A percentile compares a stretch with the other conserved stretches of the same genome.
Evolutionary conservation across 495 filamentous ascomycete genomes (phyloP).

Genomic region (Parachaetomium inaequale): DNA sequence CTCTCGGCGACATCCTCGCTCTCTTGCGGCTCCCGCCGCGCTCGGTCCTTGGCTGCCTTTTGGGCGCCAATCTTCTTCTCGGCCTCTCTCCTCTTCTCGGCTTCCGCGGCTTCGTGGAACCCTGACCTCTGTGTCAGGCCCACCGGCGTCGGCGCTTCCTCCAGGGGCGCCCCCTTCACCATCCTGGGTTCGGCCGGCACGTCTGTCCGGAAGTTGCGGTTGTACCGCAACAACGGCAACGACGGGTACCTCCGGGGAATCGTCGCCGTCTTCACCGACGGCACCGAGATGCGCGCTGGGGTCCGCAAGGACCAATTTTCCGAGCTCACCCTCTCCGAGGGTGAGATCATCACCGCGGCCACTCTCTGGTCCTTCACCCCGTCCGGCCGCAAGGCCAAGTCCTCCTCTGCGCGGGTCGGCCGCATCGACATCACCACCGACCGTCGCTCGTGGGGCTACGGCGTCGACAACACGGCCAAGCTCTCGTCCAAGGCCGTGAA

Average conservation of each 20-base stretch:
- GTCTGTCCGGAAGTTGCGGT: neutral
- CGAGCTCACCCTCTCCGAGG: neutral
- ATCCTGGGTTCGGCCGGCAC: slow-evolving; percentile 1
- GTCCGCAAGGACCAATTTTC: neutral
- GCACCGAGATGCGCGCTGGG: neutral
- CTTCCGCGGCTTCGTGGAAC: neutral
- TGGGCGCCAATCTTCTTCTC: neutral
- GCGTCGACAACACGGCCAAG: neutral
- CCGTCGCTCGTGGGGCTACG: slow-evolving; percentile 2
- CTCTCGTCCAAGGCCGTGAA: slow-evolving; percentile 1
- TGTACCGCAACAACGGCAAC: slow-evolving; percentile 6
- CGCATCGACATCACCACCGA: slow-evolving; percentile 6
- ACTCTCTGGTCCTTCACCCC: neutral
- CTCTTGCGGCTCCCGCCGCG: neutral
- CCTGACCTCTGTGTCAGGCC: neutral
- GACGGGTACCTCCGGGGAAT: neutral
- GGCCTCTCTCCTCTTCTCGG: neutral
- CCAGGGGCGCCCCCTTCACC: neutral
- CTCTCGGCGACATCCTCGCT: neutral
- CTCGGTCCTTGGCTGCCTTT: neutral
- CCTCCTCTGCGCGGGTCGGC: neutral
- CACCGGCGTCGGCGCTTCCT: neutral
- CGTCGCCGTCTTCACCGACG: slow-evolving; percentile 6
- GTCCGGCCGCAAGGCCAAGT: neutral
- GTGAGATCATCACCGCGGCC: neutral